These are phyloP conservation scores for Aspergillus nomiae DNA, from an alignment of 2,329 filamentous ascomycete genomes.

Conservation along the genomic window DNA sequence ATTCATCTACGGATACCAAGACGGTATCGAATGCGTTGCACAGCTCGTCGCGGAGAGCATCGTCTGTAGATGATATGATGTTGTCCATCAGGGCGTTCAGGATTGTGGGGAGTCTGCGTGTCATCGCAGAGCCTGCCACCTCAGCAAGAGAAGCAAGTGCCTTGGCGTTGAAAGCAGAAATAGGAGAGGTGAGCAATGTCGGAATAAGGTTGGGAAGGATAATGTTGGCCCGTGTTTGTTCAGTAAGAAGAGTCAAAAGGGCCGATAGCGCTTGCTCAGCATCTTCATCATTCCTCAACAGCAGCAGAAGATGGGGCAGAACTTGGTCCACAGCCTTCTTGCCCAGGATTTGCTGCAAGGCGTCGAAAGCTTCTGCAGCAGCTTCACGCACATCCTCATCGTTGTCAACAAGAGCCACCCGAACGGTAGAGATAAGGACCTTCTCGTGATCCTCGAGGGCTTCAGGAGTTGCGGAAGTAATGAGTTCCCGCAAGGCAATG, in stretches of 20 bases:
- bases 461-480: slow-evolving; percentile 83
- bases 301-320: slow-evolving; percentile 83
- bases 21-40: slow-evolving; percentile 84
- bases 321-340: slow-evolving; percentile 96
- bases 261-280: slow-evolving; percentile 92
- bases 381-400: slow-evolving; percentile 91
- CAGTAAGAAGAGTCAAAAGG: slow-evolving; percentile 88
- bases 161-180: slow-evolving; percentile 91
- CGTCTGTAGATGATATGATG: slow-evolving; percentile 72
- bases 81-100: slow-evolving; percentile 95
- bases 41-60: slow-evolving; percentile 72
- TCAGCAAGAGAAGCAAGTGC: slow-evolving; percentile 90
- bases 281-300: slow-evolving; percentile 82
- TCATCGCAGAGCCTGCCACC: slow-evolving; percentile 89
- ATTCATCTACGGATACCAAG: slow-evolving; percentile 90
- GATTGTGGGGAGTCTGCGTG: slow-evolving; percentile 82
- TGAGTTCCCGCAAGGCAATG: slow-evolving; percentile 90
- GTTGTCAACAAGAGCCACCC: slow-evolving; percentile 86
- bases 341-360: slow-evolving; percentile 87
- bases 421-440: slow-evolving; percentile 89
- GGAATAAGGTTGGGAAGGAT: slow-evolving; percentile 96
- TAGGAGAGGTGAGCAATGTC: slow-evolving; percentile 84
- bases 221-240: slow-evolving; percentile 90
- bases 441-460: slow-evolving; percentile 93
- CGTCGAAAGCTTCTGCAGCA: slow-evolving; percentile 95